phyloP scores from a whole-genome alignment of 2,329 filamentous ascomycete species.

The Colletotrichum filicis region DNA sequence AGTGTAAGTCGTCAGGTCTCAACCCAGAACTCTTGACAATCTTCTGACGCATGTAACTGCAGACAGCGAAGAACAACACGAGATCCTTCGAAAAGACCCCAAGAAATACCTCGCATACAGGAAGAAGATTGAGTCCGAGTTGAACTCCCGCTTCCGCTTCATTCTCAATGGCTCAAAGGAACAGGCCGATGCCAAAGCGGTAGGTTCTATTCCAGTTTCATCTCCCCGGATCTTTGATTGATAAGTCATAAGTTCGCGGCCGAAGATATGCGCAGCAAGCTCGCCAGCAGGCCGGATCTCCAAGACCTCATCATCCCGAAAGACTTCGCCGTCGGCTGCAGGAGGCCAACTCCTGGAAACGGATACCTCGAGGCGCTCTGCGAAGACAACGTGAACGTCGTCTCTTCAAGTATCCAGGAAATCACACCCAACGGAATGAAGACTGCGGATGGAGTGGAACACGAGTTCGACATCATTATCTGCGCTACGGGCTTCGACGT shows the following conservation, averaged over 20 bases:
- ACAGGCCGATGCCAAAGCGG: conserved; percentile 48
- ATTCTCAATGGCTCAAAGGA: conserved; percentile 60
- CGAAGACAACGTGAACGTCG: conserved; percentile 40
- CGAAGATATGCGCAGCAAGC: conserved; percentile 52
- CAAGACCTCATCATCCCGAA: conserved; percentile 55
- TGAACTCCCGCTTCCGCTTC: conserved; percentile 64
- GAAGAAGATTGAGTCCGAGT: conserved; percentile 57
- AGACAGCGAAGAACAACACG: conserved; percentile 55
- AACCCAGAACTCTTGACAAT: not conserved
- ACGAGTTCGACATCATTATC: conserved; percentile 45
- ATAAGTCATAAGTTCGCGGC: conserved; percentile 9
- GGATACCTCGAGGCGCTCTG: conserved; percentile 44
- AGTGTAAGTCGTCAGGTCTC: conserved; percentile 43
- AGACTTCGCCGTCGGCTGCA: conserved; percentile 36
- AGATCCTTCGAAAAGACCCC: conserved; percentile 61
- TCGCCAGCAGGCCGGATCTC: conserved; percentile 54
- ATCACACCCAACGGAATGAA: conserved; percentile 44
- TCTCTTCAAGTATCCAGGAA: conserved; percentile 37
- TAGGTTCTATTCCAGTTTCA: not conserved
- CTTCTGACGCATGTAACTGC: not conserved
- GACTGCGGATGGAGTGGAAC: conserved; percentile 40
- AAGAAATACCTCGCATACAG: conserved; percentile 63
- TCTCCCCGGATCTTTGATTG: not conserved
- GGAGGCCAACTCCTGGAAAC: conserved; percentile 41
- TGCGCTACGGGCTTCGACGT: conserved; percentile 49